Conservation (phyloP, 305 asterid species). For the Euphrasia arctica region DNA sequence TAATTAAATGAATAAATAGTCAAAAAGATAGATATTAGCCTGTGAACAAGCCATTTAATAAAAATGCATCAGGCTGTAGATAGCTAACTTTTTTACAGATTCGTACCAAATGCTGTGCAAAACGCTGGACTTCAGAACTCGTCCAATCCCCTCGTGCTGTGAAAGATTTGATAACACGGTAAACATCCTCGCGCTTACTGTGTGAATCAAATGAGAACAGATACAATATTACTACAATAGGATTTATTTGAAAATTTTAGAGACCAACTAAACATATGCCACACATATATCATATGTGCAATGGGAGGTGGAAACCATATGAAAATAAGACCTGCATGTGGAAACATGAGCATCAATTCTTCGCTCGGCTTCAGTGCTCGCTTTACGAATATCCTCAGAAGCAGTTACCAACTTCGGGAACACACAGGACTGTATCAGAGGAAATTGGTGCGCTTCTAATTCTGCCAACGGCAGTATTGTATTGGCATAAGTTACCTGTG, state of each 20-base stretch:
- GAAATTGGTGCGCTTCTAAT: constrained; percentile 87
- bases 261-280: constrained; percentile 19
- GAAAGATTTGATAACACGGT: constrained; percentile 81
- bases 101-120: constrained; percentile 72
- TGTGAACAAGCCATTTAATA: constrained; percentile 21
- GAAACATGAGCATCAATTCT: constrained; percentile 79
- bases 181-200: constrained; percentile 92
- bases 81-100: constrained; percentile 26
- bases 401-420: constrained; percentile 74
- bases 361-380: constrained; percentile 89
- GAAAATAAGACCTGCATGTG: constrained; percentile 58
- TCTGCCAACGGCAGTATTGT: constrained; percentile 70
- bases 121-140: constrained; percentile 67
- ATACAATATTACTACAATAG: constrained; percentile 4
- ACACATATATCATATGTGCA: not conserved
- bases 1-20: constrained; percentile 16
- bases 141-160: constrained; percentile 56
- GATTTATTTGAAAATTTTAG: constrained; percentile 11
- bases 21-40: constrained; percentile 17
- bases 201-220: constrained; percentile 30
- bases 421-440: constrained; percentile 85
- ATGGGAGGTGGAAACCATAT: not conserved
- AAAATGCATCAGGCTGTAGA: constrained; percentile 16
- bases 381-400: constrained; percentile 76
- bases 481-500: constrained; percentile 75